phyloP scores from a whole-genome alignment of 306 rosid species.

The Cajanus cajan region DNA sequence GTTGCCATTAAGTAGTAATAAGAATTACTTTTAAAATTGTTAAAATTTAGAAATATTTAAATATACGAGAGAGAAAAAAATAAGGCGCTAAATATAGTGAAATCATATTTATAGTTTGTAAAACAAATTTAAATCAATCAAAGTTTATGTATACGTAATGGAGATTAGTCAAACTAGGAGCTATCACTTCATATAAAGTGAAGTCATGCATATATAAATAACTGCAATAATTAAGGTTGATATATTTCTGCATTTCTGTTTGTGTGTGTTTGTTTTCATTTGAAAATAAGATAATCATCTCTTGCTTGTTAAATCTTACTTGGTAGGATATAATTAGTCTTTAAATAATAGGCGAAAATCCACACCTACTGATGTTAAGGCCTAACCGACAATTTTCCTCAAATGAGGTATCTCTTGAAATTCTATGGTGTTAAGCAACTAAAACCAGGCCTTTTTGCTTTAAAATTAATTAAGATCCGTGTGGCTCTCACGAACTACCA shows the following conservation, averaged over 20 bases:
- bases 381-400: slow-evolving; percentile 51
- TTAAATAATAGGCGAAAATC: slow-evolving; percentile 31
- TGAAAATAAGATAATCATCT: background rate
- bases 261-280: background rate
- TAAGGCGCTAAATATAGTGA: background rate
- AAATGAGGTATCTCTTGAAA: slow-evolving; percentile 41
- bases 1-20: background rate
- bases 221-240: background rate
- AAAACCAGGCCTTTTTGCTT: slow-evolving; percentile 43
- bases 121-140: background rate
- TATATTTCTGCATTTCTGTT: background rate
- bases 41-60: background rate
- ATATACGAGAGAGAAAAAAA: background rate
- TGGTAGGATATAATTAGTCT: slow-evolving; percentile 1
- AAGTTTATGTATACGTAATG: background rate
- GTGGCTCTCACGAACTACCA: slow-evolving; percentile 59
- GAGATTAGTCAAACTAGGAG: background rate
- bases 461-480: slow-evolving; percentile 53
- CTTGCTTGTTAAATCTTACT: slow-evolving; percentile 9
- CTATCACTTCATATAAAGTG: background rate
- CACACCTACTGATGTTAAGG: slow-evolving; percentile 68
- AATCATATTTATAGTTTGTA: background rate
- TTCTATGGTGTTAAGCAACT: slow-evolving; percentile 51
- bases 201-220: slow-evolving; percentile 5
- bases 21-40: background rate